Evolutionary conservation across 768 basidiomycete genomes (phyloP), one percentile per base, ranked within the genome.

Genomic region (Leccinellum rugosiceps): DNA sequence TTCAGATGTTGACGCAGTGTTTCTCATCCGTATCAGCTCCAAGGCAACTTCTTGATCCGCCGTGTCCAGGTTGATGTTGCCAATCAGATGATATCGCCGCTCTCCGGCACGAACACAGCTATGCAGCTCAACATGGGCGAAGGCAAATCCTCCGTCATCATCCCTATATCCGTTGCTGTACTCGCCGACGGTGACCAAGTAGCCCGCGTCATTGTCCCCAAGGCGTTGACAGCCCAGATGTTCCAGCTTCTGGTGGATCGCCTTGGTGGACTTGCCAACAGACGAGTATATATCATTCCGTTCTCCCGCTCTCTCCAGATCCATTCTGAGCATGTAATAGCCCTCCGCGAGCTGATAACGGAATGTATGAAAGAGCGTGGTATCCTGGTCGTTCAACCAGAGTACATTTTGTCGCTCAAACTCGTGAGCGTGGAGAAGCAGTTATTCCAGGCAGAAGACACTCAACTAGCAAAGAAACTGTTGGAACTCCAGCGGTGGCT

Each of bases 81-180:
- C 1, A 52, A 61, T 4, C 75, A 81, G 50, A 83, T 84, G 83
- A 78, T 80, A 23, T 52, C 63, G 0, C 81, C 83, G 0, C 55
- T 53, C 1, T 72, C 67, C 0, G 56, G 58, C 3, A 15, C 60
- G 8, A 84, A 78, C 49, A 75, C 76, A 0, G 64, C 73, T 6
- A 68, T 79, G 28, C 82, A 83, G 41, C 75, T 83, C 15, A 82
- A 84, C 50, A 84, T 84, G 82, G 82, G 82, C 2, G 82, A 84
- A 53, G 83, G 82, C 1, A 84, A 84, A 57, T 75, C 76, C 2
- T 77, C 75, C 0, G 76, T 76, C 1, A 76, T 84, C 19, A 73
- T 83, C 2, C 83, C 83, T 0, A 68, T 83, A 30, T 66, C 74
- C 1, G 68, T 72, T 0, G 61, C 73, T 4, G 62, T 64, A 4